Percentiles rank a stretch among this genome's conserved stretches.
Conservation (phyloP, 495 filamentous ascomycete species). For the Astrothelium subdiscretum region DNA sequence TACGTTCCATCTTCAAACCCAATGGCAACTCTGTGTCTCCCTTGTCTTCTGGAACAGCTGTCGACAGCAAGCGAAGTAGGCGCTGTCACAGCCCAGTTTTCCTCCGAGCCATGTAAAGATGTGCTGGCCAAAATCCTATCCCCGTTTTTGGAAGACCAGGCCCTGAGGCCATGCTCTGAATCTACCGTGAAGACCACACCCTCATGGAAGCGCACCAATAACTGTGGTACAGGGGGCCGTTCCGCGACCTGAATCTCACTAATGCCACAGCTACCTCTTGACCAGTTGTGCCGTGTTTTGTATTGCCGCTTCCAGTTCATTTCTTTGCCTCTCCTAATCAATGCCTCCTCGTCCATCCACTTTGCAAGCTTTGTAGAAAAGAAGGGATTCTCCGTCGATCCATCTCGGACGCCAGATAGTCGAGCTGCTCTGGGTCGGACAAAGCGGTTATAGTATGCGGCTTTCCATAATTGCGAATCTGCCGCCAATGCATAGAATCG, state of each 20-base stretch:
- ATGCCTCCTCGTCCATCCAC: constrained; percentile 67
- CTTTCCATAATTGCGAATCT: constrained; percentile 88
- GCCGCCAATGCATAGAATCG: constrained; percentile 62
- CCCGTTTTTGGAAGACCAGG: constrained; percentile 58
- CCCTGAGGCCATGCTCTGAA: constrained; percentile 52
- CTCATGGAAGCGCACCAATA: constrained; percentile 60
- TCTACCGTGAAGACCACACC: constrained; percentile 75
- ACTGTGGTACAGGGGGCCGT: constrained; percentile 38
- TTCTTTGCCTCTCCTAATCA: constrained; percentile 37
- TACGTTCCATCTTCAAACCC: constrained; percentile 74
- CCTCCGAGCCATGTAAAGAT: constrained; percentile 17
- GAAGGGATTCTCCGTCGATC: constrained; percentile 33
- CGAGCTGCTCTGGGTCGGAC: constrained; percentile 72
- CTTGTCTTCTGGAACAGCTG: constrained; percentile 11
- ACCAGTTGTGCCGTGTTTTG: constrained; percentile 86
- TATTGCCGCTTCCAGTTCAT: constrained; percentile 88
- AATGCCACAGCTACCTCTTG: constrained; percentile 66
- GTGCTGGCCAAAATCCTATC: constrained; percentile 41
- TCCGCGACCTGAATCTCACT: constrained; percentile 60
- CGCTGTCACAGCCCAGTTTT: constrained; percentile 22
- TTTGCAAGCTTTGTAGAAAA: constrained; percentile 64
- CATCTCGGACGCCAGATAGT: constrained; percentile 53
- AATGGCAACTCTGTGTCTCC: constrained; percentile 42
- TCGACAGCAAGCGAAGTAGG: constrained; percentile 64
- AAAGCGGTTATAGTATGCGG: constrained; percentile 77